Evolutionary conservation across 345 rosid genomes (phyloP), one percentile per base, ranked within the genome.

Genomic region (Hibiscus mutabilis): DNA sequence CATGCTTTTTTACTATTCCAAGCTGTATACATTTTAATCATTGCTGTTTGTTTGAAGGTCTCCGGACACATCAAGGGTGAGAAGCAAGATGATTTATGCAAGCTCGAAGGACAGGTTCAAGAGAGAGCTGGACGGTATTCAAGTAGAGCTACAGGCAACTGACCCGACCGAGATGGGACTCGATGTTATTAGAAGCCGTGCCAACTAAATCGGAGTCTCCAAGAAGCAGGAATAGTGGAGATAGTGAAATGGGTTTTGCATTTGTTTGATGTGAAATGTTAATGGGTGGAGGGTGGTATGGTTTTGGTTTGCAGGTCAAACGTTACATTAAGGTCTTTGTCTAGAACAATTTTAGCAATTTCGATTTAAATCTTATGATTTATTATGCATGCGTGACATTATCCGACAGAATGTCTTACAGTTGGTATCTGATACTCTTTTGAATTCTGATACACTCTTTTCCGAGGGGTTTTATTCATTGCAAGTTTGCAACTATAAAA

Each of bases 31-130:
- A 40, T 40, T 40, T 40, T 40, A 40, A 37, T 1, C 0, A 62
- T 62, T 62, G 16, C 49, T 37, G 27, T 63, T 18, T 11, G 15
- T 63, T 4, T 62, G 60, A 79, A 86, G 90, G 90, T 84, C 85
- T 64, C 90, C 90, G 9, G 90, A 86, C 25, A 61, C 78, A 13
- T 58, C 90, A 5, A 83, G 65, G 76, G 88, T 86, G 82, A 84
- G 90, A 76, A 86, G 80, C 84, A 86, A 86, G 85, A 86, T 86
- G 90, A 84, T 86, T 60, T 86, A 86, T 72, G 90, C 90, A 14
- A 35, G 40, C 40, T 35, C 40, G 40, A 35, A 35, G 40, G 40
- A 35, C 40, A 35, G 40, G 40, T 35, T 35, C 40, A 35, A 86
- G 90, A 80, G 88, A 73, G 90, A 86, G 76, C 75, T 84, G 75